Percentiles rank a stretch among this genome's conserved stretches.
Conservation (phyloP, 306 rosid species). For the Fragaria nilgerrensis region DNA sequence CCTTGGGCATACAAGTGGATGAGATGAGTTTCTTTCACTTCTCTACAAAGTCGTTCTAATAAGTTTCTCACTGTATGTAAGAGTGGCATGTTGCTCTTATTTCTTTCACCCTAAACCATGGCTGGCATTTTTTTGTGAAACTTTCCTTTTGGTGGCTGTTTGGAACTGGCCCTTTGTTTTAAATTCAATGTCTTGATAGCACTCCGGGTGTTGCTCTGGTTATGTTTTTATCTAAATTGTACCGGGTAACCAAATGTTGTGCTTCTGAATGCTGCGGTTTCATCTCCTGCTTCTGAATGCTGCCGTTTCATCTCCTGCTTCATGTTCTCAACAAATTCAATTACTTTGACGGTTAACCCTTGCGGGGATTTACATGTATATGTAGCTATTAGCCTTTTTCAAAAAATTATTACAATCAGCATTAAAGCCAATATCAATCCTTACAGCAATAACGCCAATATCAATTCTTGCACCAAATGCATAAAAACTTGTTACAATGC, state of each 20-base stretch:
- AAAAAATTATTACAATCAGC: neutral
- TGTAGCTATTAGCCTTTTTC: neutral
- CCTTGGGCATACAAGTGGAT: neutral
- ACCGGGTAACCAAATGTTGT: neutral
- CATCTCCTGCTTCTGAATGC: neutral
- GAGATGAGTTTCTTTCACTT: neutral
- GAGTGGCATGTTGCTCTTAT: neutral
- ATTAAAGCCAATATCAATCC: neutral
- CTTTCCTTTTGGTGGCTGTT: neutral
- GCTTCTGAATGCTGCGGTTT: neutral
- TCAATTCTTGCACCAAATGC: no score
- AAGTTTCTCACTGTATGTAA: neutral
- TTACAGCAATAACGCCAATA: neutral
- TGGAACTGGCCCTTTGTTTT: neutral
- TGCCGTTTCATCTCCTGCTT: neutral
- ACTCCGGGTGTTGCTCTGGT: neutral
- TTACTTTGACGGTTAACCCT: neutral
- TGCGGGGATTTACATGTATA: neutral
- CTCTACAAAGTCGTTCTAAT: neutral
- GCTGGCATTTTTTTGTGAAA: neutral
- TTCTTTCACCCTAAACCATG: neutral
- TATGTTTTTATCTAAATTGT: neutral
- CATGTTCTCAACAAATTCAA: neutral
- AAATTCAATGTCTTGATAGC: neutral
- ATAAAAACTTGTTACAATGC: no score